These are phyloP conservation scores for Leishmania tropica DNA, from an alignment of 208 protist genomes.

Conservation along the genomic window DNA sequence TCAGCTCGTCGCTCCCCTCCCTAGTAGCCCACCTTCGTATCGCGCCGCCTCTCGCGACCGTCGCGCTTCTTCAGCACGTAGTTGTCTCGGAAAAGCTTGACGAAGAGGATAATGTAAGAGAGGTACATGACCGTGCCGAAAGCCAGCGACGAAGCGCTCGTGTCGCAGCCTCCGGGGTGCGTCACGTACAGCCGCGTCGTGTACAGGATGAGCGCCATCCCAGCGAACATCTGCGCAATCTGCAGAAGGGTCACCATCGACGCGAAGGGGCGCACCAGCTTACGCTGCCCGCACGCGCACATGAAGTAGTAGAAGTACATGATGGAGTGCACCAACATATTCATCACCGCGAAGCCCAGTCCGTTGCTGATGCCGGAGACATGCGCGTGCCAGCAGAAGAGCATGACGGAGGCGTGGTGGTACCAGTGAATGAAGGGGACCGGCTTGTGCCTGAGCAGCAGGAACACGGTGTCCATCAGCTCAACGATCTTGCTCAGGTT, in stretches of 20 bases:
- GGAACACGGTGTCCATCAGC: conserved; percentile 83
- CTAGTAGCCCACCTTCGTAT: background rate
- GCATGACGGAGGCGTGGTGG: conserved; percentile 92
- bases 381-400: conserved; percentile 91
- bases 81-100: conserved; percentile 61
- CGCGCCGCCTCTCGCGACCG: conserved; percentile 2
- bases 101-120: conserved; percentile 90
- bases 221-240: conserved; percentile 92
- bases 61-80: conserved; percentile 36
- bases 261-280: conserved; percentile 68
- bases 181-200: conserved; percentile 38
- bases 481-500: conserved; percentile 83
- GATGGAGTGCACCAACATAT: conserved; percentile 92
- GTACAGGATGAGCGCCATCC: conserved; percentile 29
- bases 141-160: conserved; percentile 31
- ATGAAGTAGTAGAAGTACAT: conserved; percentile 96
- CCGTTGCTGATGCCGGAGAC: conserved; percentile 51
- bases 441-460: conserved; percentile 80
- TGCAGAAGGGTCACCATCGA: conserved; percentile 86
- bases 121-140: conserved; percentile 90
- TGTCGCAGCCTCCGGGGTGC: conserved; percentile 50
- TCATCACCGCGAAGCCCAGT: conserved; percentile 90
- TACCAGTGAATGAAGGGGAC: conserved; percentile 91
- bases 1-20: background rate
- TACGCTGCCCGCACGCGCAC: conserved; percentile 55